Base-by-base conservation (phyloP, 2,329 filamentous ascomycete genomes). In the Clonostachys sp. region DNA sequence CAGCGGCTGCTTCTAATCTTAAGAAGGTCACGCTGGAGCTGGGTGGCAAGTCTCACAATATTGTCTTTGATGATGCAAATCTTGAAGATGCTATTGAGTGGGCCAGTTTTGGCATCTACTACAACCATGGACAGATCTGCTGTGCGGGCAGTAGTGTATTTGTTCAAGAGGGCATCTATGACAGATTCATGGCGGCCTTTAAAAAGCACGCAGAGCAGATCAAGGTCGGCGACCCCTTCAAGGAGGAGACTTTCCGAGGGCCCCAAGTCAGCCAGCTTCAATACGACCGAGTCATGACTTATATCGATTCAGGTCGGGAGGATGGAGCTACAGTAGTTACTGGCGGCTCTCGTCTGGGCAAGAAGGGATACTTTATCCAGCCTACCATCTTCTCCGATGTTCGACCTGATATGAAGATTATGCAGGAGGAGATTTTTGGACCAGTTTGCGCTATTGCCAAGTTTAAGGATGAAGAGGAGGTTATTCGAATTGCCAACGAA, bases 341-440 rank as follows among this genome's bases (percentile, higher is more conserved):
- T 17, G 60, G 60, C 18, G 61, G 60, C 14, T 50, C 51, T 24
- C 54, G 59, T 59, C 83, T 84, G 69, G 87, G 87, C 53, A 64
- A 75, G 61, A 83, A 88, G 75, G 87, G 87, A 50, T 92, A 86
- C 79, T 92, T 91, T 77, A 91, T 92, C 69, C 73, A 91, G 75
- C 88, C 88, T 36, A 92, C 89, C 61, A 88, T 92, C 72, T 92
- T 94, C 77, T 82, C 79, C 67, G 83, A 89, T 62, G 88, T 91
- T 55, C 80, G 73, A 47, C 73, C 82, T 55, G 80, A 91, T 66
- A 91, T 91, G 87, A 89, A 87, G 79, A 91, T 94, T 62, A 83
- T 89, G 70, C 80, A 88, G 68, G 87, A 92, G 72, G 89, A 94
- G 73, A 91, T 94, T 68, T 94, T 94, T 64, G 89, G 89, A 52